phyloP scores from a whole-genome alignment of 2,329 filamentous ascomycete species.

The Westerdykella ornata region DNA sequence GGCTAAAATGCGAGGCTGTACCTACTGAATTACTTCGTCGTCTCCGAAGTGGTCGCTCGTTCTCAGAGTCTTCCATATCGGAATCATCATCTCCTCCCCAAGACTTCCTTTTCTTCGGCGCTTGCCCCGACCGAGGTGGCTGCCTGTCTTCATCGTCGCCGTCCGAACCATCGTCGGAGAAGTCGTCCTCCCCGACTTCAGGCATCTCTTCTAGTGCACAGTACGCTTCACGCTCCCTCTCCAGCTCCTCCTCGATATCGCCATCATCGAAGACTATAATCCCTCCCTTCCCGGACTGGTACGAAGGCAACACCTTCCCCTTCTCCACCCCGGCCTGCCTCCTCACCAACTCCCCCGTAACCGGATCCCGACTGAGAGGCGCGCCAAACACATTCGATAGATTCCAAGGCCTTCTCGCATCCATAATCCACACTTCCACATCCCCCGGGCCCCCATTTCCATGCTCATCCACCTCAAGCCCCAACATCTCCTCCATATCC shows the following conservation, averaged over 20 bases:
- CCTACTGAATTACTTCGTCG: constrained; percentile 82
- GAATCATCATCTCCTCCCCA: constrained; percentile 56
- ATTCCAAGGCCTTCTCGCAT: constrained; percentile 91
- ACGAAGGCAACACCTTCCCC: constrained; percentile 64
- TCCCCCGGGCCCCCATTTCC: constrained; percentile 59
- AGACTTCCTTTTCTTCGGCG: constrained; percentile 37
- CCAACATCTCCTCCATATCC: constrained; percentile 73
- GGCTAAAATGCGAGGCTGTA: constrained; percentile 3
- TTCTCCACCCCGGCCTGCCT: constrained; percentile 61
- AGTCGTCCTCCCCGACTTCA: constrained; percentile 68
- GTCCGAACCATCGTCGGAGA: constrained; percentile 54
- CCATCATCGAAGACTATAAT: constrained; percentile 95
- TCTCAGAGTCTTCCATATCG: constrained; percentile 58
- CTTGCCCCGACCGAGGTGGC: constrained; percentile 32
- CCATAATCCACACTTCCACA: constrained; percentile 93
- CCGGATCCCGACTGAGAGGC: constrained; percentile 36
- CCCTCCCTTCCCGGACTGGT: constrained; percentile 73
- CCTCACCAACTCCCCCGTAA: constrained; percentile 44
- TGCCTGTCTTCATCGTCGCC: constrained; percentile 46
- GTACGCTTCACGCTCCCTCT: constrained; percentile 71
- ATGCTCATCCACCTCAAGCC: constrained; percentile 64
- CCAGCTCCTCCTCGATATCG: constrained; percentile 80
- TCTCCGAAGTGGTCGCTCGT: constrained; percentile 69
- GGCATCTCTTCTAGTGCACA: constrained; percentile 85
- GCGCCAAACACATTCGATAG: constrained; percentile 87